Percentiles rank a stretch among this genome's conserved stretches.
These are phyloP conservation scores for Fremontodendron californicum DNA, from an alignment of 345 rosid species.

Conservation along the genomic window DNA sequence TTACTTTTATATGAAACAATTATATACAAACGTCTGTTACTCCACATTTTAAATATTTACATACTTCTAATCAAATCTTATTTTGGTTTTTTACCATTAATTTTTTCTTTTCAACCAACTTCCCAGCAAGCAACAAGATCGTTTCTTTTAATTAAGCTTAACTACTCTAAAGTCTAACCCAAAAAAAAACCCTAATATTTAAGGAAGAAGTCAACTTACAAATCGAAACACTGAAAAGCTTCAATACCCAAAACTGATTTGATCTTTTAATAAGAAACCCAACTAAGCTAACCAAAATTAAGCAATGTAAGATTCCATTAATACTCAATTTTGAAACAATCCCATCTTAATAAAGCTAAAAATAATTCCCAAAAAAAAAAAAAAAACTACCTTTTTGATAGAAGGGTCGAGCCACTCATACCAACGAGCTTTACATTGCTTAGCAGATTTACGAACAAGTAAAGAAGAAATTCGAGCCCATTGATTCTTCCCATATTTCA, in stretches of 20 bases:
- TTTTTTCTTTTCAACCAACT: no score
- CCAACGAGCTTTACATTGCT: slow-evolving; percentile 99
- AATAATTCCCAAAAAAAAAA: no score
- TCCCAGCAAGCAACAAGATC: neutral
- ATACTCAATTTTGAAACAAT: neutral
- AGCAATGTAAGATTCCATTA: neutral
- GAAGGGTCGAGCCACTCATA: slow-evolving; percentile 99
- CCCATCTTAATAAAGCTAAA: neutral
- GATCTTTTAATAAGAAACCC: neutral
- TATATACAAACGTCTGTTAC: neutral
- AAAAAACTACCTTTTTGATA: slow-evolving; percentile 76
- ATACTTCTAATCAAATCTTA: no score
- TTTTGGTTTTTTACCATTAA: no score
- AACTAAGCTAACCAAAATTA: neutral
- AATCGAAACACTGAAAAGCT: neutral
- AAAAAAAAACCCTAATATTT: neutral
- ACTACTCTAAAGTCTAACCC: neutral
- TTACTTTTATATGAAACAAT: neutral
- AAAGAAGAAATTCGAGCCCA: slow-evolving; percentile 99
- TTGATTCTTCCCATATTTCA: slow-evolving; percentile 98
- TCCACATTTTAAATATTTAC: no score
- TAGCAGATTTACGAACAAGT: slow-evolving; percentile 96
- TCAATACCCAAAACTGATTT: neutral
- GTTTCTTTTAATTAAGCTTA: no score
- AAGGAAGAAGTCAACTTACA: neutral